Conservation (phyloP, 2,329 filamentous ascomycete species). For the Blastomyces percursus region DNA sequence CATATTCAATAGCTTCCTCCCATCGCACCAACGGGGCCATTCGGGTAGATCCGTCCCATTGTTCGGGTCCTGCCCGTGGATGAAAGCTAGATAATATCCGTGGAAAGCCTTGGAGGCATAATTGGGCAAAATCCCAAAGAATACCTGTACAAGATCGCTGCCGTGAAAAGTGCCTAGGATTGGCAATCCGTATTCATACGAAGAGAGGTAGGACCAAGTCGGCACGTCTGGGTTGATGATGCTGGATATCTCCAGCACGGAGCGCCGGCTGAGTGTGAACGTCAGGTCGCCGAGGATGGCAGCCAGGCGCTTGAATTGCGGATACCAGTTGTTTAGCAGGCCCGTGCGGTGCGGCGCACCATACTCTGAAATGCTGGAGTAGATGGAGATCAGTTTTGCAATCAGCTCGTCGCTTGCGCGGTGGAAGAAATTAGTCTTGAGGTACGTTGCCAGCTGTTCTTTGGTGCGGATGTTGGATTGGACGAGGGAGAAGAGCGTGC, state of each 20-base stretch:
- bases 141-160: slow-evolving; percentile 58
- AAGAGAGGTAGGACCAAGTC: slow-evolving; percentile 63
- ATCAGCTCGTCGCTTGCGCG: slow-evolving; percentile 44
- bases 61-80: slow-evolving; percentile 62
- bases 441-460: slow-evolving; percentile 49
- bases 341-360: slow-evolving; percentile 65
- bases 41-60: slow-evolving; percentile 35
- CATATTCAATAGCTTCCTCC: slow-evolving; percentile 38
- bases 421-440: slow-evolving; percentile 50
- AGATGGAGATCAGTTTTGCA: slow-evolving; percentile 48
- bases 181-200: slow-evolving; percentile 60
- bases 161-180: slow-evolving; percentile 67
- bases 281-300: slow-evolving; percentile 64
- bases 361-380: slow-evolving; percentile 44
- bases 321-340: slow-evolving; percentile 59
- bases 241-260: slow-evolving; percentile 45
- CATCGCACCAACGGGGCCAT: slow-evolving; percentile 46
- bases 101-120: slow-evolving; percentile 50
- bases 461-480: slow-evolving; percentile 57
- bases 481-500: slow-evolving; percentile 61
- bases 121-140: slow-evolving; percentile 53
- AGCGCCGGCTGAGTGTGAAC: slow-evolving; percentile 60
- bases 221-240: slow-evolving; percentile 47
- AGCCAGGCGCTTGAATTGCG: slow-evolving; percentile 64
- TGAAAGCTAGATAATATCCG: slow-evolving; percentile 61